Evolutionary conservation across 1,139 yeast genomes (phyloP).

Genomic region (Debaryomyces nepalensis): DNA sequence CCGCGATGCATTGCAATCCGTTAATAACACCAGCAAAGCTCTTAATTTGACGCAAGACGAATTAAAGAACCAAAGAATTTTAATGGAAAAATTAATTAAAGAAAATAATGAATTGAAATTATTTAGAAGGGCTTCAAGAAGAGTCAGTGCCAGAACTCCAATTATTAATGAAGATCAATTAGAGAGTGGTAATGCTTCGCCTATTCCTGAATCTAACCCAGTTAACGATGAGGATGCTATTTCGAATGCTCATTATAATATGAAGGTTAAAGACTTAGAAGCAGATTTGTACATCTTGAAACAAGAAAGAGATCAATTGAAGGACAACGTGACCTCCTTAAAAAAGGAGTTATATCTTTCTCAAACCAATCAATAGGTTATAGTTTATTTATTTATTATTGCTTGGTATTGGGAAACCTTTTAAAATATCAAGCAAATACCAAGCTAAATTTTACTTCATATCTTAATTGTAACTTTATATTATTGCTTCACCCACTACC

Average conservation of each 20-base stretch:
- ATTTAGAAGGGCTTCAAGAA: constrained; percentile 49
- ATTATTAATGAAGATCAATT: constrained; percentile 21
- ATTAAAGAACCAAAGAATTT: constrained; percentile 59
- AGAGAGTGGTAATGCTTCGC: constrained; percentile 17
- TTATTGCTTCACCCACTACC: constrained; percentile 3
- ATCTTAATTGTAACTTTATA: background rate
- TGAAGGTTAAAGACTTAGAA: constrained; percentile 80
- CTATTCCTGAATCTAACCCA: constrained; percentile 21
- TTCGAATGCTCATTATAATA: constrained; percentile 68
- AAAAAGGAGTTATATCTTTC: constrained; percentile 59
- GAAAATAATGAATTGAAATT: constrained; percentile 74
- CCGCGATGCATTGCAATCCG: constrained; percentile 70
- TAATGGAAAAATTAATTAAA: constrained; percentile 57
- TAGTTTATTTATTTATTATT: constrained; percentile 6
- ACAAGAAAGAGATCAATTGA: constrained; percentile 83
- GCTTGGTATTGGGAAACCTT: no score
- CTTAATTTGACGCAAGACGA: constrained; percentile 75
- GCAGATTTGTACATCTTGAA: constrained; percentile 81
- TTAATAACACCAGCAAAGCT: constrained; percentile 77
- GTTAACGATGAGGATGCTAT: constrained; percentile 54
- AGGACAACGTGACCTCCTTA: constrained; percentile 61
- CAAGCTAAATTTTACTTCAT: no score
- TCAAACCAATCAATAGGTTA: constrained; percentile 12
- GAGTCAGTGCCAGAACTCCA: constrained; percentile 37
- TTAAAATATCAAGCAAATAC: no score